phyloP scores from a whole-genome alignment of 331 rosid species.

The Acacia concinna region DNA sequence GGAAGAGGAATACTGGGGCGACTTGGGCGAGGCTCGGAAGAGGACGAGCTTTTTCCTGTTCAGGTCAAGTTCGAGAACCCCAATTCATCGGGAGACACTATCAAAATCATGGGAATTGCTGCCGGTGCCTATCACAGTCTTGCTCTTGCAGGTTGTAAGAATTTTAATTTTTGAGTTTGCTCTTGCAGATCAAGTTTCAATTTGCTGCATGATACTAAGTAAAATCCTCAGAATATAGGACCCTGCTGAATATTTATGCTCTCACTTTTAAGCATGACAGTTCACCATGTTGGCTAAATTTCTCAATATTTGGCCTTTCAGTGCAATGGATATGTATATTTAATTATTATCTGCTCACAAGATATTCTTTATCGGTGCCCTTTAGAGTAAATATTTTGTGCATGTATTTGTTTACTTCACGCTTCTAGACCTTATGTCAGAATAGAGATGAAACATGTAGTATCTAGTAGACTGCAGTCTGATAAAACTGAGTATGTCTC shows the following conservation, averaged over 20 bases:
- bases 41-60: conserved; percentile 62
- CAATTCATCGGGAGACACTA: conserved; percentile 17
- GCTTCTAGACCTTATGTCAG: background rate
- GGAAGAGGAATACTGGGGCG: conserved; percentile 94
- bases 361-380: background rate
- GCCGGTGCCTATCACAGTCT: conserved; percentile 94
- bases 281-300: background rate
- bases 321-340: background rate
- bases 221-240: background rate
- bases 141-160: conserved; percentile 71
- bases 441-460: background rate
- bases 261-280: background rate
- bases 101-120: conserved; percentile 64
- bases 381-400: background rate
- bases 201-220: background rate
- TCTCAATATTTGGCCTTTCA: background rate
- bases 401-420: background rate
- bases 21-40: conserved; percentile 69
- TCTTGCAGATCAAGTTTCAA: background rate
- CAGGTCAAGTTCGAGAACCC: conserved; percentile 51
- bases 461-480: background rate
- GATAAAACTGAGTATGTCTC: background rate
- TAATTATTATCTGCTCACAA: background rate
- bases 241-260: background rate
- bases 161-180: conserved; percentile 15